Percentiles rank a stretch among this genome's conserved stretches.
phyloP scores from a whole-genome alignment of 192 early-diverging fungal genomes.

The Diversispora epigaea region DNA sequence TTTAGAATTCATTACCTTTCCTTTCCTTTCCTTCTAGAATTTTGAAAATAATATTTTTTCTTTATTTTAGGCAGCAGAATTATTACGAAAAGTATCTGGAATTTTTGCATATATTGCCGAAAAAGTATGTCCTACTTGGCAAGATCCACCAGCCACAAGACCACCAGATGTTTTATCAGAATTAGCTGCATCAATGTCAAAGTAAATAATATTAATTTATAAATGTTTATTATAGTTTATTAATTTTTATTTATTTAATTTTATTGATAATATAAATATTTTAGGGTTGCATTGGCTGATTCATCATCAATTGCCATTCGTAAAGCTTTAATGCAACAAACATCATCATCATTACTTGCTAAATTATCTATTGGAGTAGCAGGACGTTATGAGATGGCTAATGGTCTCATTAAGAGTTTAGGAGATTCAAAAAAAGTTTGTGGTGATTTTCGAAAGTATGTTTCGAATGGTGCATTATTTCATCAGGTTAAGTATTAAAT shows the following conservation, averaged over 20 bases:
- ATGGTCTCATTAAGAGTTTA: constrained; percentile 55
- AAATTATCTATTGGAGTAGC: constrained; percentile 58
- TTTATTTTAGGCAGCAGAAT: constrained; percentile 46
- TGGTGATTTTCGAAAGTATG: constrained; percentile 52
- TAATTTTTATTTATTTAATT: neutral
- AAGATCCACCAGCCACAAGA: constrained; percentile 28
- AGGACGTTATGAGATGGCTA: constrained; percentile 57
- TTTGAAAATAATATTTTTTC: neutral
- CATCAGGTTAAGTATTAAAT: constrained; percentile 38
- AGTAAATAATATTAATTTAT: constrained; percentile 43
- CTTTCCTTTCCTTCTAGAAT: neutral
- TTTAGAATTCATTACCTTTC: neutral
- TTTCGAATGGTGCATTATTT: constrained; percentile 48
- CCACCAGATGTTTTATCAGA: constrained; percentile 38
- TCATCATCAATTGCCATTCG: constrained; percentile 55
- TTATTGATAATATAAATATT: neutral
- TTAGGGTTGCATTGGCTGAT: constrained; percentile 56
- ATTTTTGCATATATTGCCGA: constrained; percentile 54
- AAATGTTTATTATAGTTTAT: neutral
- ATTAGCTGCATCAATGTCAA: constrained; percentile 44
- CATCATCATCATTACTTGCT: constrained; percentile 52
- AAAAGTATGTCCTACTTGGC: constrained; percentile 48
- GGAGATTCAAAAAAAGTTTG: constrained; percentile 53
- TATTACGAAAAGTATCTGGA: constrained; percentile 52
- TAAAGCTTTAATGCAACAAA: constrained; percentile 50